Evolutionary conservation across 2,329 filamentous ascomycete genomes (phyloP), one percentile per base, ranked within the genome.

Genomic region (Sporothrix inflata): DNA sequence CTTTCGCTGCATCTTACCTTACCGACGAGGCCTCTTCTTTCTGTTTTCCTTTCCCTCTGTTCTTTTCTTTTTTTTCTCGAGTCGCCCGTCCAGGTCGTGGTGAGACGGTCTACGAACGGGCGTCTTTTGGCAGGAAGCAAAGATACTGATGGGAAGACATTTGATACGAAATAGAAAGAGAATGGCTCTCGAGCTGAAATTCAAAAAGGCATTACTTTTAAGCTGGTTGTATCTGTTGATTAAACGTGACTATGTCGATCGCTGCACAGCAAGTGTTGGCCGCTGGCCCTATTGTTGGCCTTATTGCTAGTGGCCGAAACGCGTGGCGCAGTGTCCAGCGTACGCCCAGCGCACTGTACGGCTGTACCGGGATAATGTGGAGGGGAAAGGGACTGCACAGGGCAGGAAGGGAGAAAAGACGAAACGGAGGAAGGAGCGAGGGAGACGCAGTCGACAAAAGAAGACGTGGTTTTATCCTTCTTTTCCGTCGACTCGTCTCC

Each of bases 61-160:
- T 34, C 14, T 45, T 27, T 38, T 45, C 3, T 24, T 14, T 53
- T 16, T 30, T 34, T n/a, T 19, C 4, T 21, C 27, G 3, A 21
- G 42, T 21, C 16, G 11, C 9, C 16, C 12, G 67, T 30, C 55
- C 42, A 68, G 72, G 72, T 24, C 69, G 72, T 73, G 72, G 72
- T 73, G 72, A 73, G 72, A 73, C 72, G 72, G 69, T 73, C 72
- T 68, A 45, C 60, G 38, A 21, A 45, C n/a, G 21, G 34, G 66
- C 16, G 66, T 40, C 19, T 65, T 51, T 53, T 30, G 11, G 14
- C 3, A 24, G 11, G 38, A 2, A n/a, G 5, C 3, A 16, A 45
- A n/a, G 11, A 24, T 1, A 27, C 2, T 11, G 4, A 45, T 3
- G 21, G 21, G 16, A 24, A 45, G n/a, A 34, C 30, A 3, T 34